These are phyloP conservation scores for Corrigiola litoralis DNA, from an alignment of 179 eudicot species.

Conservation along the genomic window DNA sequence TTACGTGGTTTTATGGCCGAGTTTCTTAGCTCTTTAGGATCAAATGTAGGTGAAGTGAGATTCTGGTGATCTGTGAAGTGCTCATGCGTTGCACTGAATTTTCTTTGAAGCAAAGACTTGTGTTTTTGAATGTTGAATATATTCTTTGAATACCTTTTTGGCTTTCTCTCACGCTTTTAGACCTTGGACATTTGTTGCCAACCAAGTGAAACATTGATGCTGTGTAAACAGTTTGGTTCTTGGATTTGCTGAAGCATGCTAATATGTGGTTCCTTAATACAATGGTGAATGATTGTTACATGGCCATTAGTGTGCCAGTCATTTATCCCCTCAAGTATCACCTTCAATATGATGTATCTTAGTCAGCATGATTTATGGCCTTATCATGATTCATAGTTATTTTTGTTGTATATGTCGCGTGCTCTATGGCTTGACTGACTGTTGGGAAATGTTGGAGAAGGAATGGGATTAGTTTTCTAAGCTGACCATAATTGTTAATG, in stretches of 20 bases:
- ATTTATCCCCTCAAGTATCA: too few species aligned
- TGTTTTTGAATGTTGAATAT: not conserved
- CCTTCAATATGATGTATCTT: not conserved
- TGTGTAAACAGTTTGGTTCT: not conserved
- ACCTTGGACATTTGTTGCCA: not conserved
- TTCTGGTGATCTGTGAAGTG: not conserved
- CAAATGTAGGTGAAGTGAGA: not conserved
- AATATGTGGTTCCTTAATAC: not conserved
- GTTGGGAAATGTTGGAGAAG: too few species aligned
- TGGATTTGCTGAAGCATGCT: not conserved
- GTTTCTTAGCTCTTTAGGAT: not conserved
- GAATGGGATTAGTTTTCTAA: too few species aligned
- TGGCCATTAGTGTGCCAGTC: too few species aligned
- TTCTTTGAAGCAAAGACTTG: not conserved
- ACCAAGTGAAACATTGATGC: not conserved
- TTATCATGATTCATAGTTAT: too few species aligned
- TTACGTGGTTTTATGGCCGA: too few species aligned
- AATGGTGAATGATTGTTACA: not conserved
- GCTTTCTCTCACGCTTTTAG: not conserved
- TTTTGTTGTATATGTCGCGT: too few species aligned
- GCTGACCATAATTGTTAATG: too few species aligned
- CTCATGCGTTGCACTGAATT: not conserved
- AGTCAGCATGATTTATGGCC: too few species aligned
- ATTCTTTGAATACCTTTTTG: not conserved
- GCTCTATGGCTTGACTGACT: too few species aligned